Base-by-base conservation (phyloP, 768 basidiomycete genomes). In the Boletus tomentosulus region DNA sequence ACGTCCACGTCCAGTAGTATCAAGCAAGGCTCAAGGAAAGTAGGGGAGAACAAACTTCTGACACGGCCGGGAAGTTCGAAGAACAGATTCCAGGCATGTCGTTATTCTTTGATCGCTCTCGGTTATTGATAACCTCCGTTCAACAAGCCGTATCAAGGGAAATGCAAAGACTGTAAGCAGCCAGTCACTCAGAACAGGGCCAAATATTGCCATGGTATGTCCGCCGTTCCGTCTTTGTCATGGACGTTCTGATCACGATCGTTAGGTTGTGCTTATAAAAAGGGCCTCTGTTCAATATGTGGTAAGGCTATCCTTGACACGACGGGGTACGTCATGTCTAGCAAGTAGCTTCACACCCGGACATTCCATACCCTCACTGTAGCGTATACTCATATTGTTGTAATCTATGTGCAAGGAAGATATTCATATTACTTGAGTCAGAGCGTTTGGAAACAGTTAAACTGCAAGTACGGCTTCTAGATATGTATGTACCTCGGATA, bases 111-210 rank as follows among this genome's bases (percentile, higher is more conserved):
- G 34, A 58, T 53, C 24, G 19, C 44, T 13, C 22, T 50, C 50
- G 24, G 48, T 48, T 37, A 47, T 33, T 52, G 39, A 53, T 46
- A 37, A n/a, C 25, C n/a, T n/a, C 39, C 13, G 24, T 15, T 31
- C 33, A 13, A 41, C 8, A 65, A 92, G 87, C 91, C 91, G 33
- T 93, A 93, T 74, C 84, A 88, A 71, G 79, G 81, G 35, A 91
- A 88, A 68, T 93, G 90, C 67, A 92, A 87, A 70, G 90, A 91
- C 62, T 93, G 91, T 66, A 92, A 92, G 71, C 85, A 86, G 63
- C 77, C 84, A 1, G 82, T 83, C 43, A 91, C 90, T 9, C 91
- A 93, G 78, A 92, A 92, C 67, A 82, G 79, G 63, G 91, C 87
- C 35, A 92, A 91, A 72, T 92, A 89, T 71, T 93, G 91, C 63